Evolutionary conservation across 1,284 basidiomycete species (phyloP), one percentile per base, ranked within the genome.

Genomic region (Irpex lacteus): DNA sequence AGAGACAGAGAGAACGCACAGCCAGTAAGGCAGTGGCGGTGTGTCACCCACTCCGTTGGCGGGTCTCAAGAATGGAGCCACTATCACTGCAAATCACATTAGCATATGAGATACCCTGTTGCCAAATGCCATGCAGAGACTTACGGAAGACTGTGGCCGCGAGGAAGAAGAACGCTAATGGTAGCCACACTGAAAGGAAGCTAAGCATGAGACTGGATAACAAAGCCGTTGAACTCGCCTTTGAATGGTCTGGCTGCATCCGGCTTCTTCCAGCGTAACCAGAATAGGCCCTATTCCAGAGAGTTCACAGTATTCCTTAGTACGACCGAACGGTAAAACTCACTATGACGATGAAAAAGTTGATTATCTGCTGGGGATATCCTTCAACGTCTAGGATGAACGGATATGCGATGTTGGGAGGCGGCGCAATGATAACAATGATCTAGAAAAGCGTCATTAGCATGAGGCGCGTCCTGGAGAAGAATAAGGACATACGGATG

Each of bases 351-450:
- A 87, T 77, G 61, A 82, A 81, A 0, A 85, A 68, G 66, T 83
- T 81, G 63, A 85, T 78, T 11, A 85, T 81, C 52, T 85, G 82
- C 40, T 32, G 59, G 13, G 85, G 85, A 64, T 86, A 86, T 6
- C 81, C 81, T 67, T 82, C 74, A 4, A 86, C 72, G 61, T 86
- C 82, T 1, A 89, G 77, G 64, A 86, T 77, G 70, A 89, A 87
- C 9, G 85, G 76, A 68, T 87, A 90, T 0, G 85, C 86, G 67
- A 89, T 88, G 0, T 85, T 85, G 0, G 85, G 80, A 1, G 87
- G 88, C 0, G 84, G 78, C 0, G 77, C 75, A 15, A 83, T 68
- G 63, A 85, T 75, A 60, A 85, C 76, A 2, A 79, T 71, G 26
- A 87, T 71, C 82, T 84, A 50, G 4, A 7, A 38, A 47, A 34